phyloP scores from a whole-genome alignment of 495 filamentous ascomycete species.

The Lasiosphaeria miniovina region DNA sequence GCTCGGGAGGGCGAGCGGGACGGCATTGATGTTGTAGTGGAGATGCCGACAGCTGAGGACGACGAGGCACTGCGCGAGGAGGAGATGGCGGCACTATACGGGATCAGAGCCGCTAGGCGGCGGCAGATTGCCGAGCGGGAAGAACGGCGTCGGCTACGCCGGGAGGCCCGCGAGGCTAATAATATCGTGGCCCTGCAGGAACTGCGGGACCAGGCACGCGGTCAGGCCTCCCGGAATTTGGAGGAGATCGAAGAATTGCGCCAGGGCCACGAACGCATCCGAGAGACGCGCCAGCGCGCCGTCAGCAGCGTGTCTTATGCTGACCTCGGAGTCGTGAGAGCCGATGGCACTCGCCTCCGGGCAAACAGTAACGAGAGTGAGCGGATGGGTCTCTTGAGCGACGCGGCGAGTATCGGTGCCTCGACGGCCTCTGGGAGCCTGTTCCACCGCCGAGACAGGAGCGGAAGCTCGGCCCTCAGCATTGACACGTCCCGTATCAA shows the following conservation, averaged over 20 bases:
- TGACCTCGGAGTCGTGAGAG: constrained; percentile 78
- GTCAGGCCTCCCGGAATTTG: constrained; percentile 33
- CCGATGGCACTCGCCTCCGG: constrained; percentile 83
- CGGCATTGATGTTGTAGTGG: constrained; percentile 88
- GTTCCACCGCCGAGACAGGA: constrained; percentile 41
- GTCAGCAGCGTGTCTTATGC: constrained; percentile 85
- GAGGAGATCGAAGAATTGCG: constrained; percentile 52
- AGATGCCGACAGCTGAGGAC: constrained; percentile 54
- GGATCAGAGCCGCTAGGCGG: constrained; percentile 77
- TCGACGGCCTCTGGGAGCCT: constrained; percentile 22
- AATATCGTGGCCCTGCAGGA: constrained; percentile 62
- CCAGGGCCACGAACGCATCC: constrained; percentile 63
- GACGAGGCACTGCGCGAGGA: constrained; percentile 81
- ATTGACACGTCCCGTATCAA: constrained; percentile 38
- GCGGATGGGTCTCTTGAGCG: constrained; percentile 66
- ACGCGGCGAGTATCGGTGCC: constrained; percentile 59
- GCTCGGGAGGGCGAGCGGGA: constrained; percentile 87
- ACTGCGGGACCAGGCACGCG: constrained; percentile 44
- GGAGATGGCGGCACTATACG: constrained; percentile 90
- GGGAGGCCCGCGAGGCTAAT: constrained; percentile 67
- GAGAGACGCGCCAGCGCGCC: constrained; percentile 63
- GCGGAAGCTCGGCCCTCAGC: constrained; percentile 43
- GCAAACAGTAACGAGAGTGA: constrained; percentile 79
- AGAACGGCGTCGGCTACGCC: constrained; percentile 59
- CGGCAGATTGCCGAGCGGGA: constrained; percentile 75